Percentiles rank a stretch among this genome's conserved stretches.
Evolutionary conservation across 2,329 filamentous ascomycete species (phyloP).

Genomic region (Aspergillus niger): DNA sequence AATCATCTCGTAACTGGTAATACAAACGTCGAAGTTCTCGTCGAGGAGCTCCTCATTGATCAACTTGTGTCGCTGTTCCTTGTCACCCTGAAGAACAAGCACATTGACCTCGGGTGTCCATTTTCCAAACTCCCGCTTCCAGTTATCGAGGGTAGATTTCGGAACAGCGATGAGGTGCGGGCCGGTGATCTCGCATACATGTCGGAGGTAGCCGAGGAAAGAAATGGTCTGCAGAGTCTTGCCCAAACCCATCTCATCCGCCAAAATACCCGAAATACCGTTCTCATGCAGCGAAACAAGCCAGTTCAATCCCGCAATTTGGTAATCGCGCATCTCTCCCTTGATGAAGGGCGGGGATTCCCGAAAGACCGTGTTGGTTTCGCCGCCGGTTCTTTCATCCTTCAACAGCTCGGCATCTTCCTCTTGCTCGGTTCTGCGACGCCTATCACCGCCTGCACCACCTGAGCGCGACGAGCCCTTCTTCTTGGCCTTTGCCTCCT

Average conservation of each 20-base stretch:
- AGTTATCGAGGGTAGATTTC: slow-evolving; percentile 97
- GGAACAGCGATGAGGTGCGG: slow-evolving; percentile 91
- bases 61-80: slow-evolving; percentile 84
- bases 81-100: slow-evolving; percentile 88
- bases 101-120: slow-evolving; percentile 98
- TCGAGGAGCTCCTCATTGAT: slow-evolving; percentile 91
- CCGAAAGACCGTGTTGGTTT: slow-evolving; percentile 86
- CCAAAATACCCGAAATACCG: slow-evolving; percentile 95
- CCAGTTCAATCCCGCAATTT: slow-evolving; percentile 95
- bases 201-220: slow-evolving; percentile 91
- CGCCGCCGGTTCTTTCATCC: slow-evolving; percentile 85
- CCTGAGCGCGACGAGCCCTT: slow-evolving; percentile 79
- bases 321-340: slow-evolving; percentile 92
- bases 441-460: slow-evolving; percentile 74
- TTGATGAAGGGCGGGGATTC: slow-evolving; percentile 91
- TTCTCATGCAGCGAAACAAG: slow-evolving; percentile 97
- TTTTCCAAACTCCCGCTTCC: slow-evolving; percentile 88
- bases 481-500: slow-evolving; percentile 70
- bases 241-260: slow-evolving; percentile 97
- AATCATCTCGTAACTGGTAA: slow-evolving; percentile 99
- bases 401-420: slow-evolving; percentile 87
- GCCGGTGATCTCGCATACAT: slow-evolving; percentile 83
- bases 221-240: slow-evolving; percentile 98
- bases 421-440: slow-evolving; percentile 91
- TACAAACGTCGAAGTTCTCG: slow-evolving; percentile 95